Conservation (phyloP, 805 yeast genomes). For the Candida yuanshanica region DNA sequence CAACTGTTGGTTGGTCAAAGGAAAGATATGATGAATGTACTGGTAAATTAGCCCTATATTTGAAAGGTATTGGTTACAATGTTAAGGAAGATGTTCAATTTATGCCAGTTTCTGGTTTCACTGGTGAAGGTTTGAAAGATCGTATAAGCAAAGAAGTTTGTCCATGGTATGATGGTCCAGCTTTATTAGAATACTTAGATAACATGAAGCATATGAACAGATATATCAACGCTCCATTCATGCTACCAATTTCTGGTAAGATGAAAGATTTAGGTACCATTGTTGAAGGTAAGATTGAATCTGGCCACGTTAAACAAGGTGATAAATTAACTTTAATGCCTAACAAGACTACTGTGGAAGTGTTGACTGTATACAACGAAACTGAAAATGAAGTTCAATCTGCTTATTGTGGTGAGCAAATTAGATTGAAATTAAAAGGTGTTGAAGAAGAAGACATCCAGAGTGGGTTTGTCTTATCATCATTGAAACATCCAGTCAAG, state of each 20-base stretch:
- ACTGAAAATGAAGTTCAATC: constrained; percentile 89
- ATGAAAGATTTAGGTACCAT: constrained; percentile 96
- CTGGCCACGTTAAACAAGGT: constrained; percentile 86
- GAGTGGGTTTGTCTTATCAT: constrained; percentile 87
- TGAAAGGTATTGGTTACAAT: constrained; percentile 85
- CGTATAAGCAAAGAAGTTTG: constrained; percentile 64
- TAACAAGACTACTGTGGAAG: constrained; percentile 77
- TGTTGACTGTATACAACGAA: constrained; percentile 84
- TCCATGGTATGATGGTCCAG: constrained; percentile 94
- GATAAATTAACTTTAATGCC: constrained; percentile 84
- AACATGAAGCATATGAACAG: constrained; percentile 75
- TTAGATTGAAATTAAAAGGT: constrained; percentile 87
- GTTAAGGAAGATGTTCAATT: constrained; percentile 75
- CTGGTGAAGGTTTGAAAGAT: constrained; percentile 95
- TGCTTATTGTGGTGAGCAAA: constrained; percentile 96
- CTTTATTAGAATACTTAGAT: constrained; percentile 87
- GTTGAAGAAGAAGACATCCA: constrained; percentile 95
- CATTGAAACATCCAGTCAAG: constrained; percentile 81
- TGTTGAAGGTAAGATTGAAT: constrained; percentile 97
- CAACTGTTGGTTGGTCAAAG: constrained; percentile 93
- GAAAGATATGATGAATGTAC: constrained; percentile 96
- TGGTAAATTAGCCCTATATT: constrained; percentile 65
- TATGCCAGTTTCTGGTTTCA: constrained; percentile 98
- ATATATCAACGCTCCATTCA: constrained; percentile 89
- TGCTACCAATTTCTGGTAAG: constrained; percentile 93